Evolutionary conservation across 768 basidiomycete genomes (phyloP).

Genomic region (Epithele typhae): DNA sequence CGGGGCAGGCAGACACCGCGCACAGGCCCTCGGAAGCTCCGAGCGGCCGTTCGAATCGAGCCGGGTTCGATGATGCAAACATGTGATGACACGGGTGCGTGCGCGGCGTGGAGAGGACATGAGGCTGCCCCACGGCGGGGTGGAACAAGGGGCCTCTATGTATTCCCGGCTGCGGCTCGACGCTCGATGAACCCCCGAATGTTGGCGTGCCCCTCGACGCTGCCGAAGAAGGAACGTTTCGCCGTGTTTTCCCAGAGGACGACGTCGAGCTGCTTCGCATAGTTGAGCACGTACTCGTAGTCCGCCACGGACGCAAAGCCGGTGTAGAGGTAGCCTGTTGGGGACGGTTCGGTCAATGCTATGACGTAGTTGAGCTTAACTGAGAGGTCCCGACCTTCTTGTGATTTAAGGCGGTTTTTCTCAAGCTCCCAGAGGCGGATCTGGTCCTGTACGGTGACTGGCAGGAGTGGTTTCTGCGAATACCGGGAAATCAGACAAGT

Average conservation of each 20-base stretch:
- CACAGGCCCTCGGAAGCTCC: no score
- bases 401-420: constrained; percentile 82
- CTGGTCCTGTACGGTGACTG: constrained; percentile 97
- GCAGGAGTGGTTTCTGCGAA: constrained; percentile 82
- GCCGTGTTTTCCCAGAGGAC: constrained; percentile 78
- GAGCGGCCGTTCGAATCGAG: no score
- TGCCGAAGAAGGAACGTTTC: constrained; percentile 81
- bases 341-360: constrained; percentile 14
- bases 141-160: no score
- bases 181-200: constrained; percentile 80
- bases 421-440: constrained; percentile 97
- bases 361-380: constrained; percentile 16
- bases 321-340: constrained; percentile 80
- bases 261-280: constrained; percentile 77
- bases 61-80: no score
- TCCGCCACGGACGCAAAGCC: constrained; percentile 84
- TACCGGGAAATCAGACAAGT: constrained; percentile 7
- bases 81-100: no score
- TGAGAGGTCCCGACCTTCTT: constrained; percentile 60
- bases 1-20: no score
- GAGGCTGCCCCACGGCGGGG: no score
- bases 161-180: constrained; percentile 32
- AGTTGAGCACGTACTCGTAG: constrained; percentile 82
- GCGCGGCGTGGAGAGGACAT: no score
- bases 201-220: constrained; percentile 69